Evolutionary conservation across 257 asterid species (phyloP), one percentile per base, ranked within the genome.

Genomic region (Voacanga thouarsii): DNA sequence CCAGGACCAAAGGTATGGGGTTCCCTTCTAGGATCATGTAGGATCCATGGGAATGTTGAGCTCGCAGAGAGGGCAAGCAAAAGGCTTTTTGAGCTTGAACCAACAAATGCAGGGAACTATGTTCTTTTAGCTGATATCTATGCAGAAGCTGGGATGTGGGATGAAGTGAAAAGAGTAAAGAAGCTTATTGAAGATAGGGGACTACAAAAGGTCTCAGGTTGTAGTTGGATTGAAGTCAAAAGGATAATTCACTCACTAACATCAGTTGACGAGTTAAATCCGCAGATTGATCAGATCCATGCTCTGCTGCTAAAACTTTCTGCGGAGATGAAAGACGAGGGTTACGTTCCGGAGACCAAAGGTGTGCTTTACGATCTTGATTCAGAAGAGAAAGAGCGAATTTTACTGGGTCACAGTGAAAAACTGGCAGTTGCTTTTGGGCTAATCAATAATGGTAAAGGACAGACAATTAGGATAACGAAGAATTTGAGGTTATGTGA

Each of bases 1-100:
- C 97, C 97, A 0, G 98, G 96, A 51, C 89, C 91, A 9, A 85
- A 85, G 56, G 97, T 90, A 51, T 94, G 98, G 98, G 97, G 96
- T 1, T 87, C 98, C 55, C 94, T 94, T 78, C 92, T 92, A 3
- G 98, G 97, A 71, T 87, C 97, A 24, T 91, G 98, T 84, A 83
- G 95, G 83, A 94, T 94, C 75, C 97, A 94, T 84, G 74, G 96
- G 86, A 92, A 91, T 43, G 88, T 94, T 18, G 86, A 86, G 50
- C 92, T 94, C 21, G 98, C 94, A 1, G 97, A 92, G 79, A 80
- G 86, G 77, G 98, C 98, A 57, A 82, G 97, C 80, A 80, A 74
- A 80, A 77, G 77, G 81, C 92, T 94, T 41, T 91, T 94, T 60
- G 96, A 92, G 84, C 97, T 94, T 9, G 98, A 94, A 80, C 98